Evolutionary conservation across 2,329 filamentous ascomycete species (phyloP), one percentile per base, ranked within the genome.

Genomic region (Xylariaceae sp.): DNA sequence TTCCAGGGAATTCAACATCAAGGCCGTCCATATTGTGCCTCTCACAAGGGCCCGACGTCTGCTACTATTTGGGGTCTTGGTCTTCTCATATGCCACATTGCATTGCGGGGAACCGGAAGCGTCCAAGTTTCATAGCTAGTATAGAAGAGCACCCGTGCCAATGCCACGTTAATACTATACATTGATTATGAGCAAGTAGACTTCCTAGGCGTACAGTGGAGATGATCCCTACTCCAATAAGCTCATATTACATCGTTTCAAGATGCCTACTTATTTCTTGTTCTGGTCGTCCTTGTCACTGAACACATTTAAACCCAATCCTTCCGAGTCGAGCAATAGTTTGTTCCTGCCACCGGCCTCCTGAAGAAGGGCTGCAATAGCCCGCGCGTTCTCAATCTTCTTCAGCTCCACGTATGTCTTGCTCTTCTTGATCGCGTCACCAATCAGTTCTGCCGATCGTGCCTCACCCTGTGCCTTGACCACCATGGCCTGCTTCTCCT

Each of bases 351-450:
- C 86, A 57, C 89, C 88, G 55, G 80, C 81, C 72, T 95, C 90
- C 73, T 96, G 89, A 66, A 99, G 73, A 64, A 95, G 86, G 64
- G 80, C 74, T n/a, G 94, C 94, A 73, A 99, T 95, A 54, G 84
- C 81, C 63, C 89, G 83, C 5, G 94, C 94, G 68, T 96, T 99
- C 78, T 99, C 94, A 67, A 99, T 95, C 80, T 95, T 94, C 76
- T 95, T 89, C 70, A 99, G 83, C 75, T 97, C 94, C 61, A 99
- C 84, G 73, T 99, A 99, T 62, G 90, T 88, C 76, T 91, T 88
- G 79, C 83, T 95, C 87, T 97, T 99, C 89, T 97, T 99, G 85
- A 99, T 95, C 59, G 94, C 94, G 51, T 99, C 94, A 74, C 94
- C 94, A 68, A 99, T 96, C 61, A 99, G 86, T 76, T 99, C 91